These are phyloP conservation scores for Rubia yunnanensis DNA, from an alignment of 257 asterid genomes.

Conservation along the genomic window DNA sequence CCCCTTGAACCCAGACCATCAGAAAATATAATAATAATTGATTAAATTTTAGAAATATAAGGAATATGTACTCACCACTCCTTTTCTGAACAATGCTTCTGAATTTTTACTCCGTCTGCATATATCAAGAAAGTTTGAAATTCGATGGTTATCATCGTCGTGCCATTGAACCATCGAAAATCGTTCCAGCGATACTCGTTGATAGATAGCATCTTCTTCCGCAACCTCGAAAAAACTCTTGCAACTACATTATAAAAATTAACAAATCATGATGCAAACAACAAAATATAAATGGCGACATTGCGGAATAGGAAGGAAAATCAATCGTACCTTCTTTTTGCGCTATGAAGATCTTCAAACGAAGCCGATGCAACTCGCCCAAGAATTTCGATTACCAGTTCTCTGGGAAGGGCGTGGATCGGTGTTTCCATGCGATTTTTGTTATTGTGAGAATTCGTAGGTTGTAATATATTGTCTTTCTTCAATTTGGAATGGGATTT, in stretches of 20 bases:
- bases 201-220: constrained; percentile 13
- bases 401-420: background rate
- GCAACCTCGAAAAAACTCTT: constrained; percentile 10
- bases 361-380: background rate
- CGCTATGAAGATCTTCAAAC: background rate
- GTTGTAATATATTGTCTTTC: background rate
- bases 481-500: too few relatives aligned
- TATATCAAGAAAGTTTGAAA: constrained; percentile 6
- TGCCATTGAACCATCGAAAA: constrained; percentile 16
- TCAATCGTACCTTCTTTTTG: background rate
- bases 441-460: background rate
- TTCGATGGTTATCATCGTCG: background rate
- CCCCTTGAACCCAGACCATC: too few relatives aligned
- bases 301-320: background rate
- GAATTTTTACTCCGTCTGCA: constrained; percentile 16
- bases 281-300: too few relatives aligned
- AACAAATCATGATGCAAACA: background rate
- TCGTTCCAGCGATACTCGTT: constrained; percentile 11
- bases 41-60: too few relatives aligned
- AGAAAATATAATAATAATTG: too few relatives aligned
- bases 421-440: background rate
- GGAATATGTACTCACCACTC: constrained; percentile 18
- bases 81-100: constrained; percentile 20
- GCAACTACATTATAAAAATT: constrained; percentile 12
- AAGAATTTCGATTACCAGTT: background rate